phyloP scores from a whole-genome alignment of 805 yeast genomes.

The Saccharomyces jurei region DNA sequence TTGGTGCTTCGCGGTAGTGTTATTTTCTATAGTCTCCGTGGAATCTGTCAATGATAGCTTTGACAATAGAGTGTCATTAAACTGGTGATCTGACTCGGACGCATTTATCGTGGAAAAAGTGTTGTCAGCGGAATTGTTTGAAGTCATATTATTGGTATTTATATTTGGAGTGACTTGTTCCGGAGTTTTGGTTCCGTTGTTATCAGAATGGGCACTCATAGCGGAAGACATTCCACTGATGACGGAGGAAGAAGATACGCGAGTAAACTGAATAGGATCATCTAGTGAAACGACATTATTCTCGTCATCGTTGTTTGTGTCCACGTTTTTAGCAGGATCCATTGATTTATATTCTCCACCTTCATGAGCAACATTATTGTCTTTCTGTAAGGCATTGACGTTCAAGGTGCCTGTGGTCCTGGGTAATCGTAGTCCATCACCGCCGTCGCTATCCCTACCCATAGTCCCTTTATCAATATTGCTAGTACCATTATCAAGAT shows the following conservation, averaged over 20 bases:
- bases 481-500: neutral
- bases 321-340: conserved; percentile 36
- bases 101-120: conserved; percentile 19
- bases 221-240: conserved; percentile 19
- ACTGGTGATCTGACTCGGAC: conserved; percentile 8
- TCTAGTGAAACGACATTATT: conserved; percentile 25
- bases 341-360: conserved; percentile 29
- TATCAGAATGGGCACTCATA: conserved; percentile 5
- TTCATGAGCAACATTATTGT: conserved; percentile 1
- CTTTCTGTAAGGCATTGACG: conserved; percentile 36
- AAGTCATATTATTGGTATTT: conserved; percentile 4
- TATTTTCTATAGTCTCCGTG: neutral
- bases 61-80: conserved; percentile 1
- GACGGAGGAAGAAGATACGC: conserved; percentile 34
- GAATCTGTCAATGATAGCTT: neutral
- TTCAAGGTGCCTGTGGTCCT: conserved; percentile 40
- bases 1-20: neutral
- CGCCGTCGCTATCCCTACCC: neutral
- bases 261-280: conserved; percentile 35
- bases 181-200: conserved; percentile 1
- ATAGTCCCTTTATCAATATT: neutral
- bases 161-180: conserved; percentile 2
- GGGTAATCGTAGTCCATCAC: conserved; percentile 26
- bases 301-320: conserved; percentile 8
- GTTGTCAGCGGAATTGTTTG: conserved; percentile 7